Evolutionary conservation across 371 early-diverging fungal species (phyloP), one percentile per base, ranked within the genome.

Genomic region (Mucor circinelloides): DNA sequence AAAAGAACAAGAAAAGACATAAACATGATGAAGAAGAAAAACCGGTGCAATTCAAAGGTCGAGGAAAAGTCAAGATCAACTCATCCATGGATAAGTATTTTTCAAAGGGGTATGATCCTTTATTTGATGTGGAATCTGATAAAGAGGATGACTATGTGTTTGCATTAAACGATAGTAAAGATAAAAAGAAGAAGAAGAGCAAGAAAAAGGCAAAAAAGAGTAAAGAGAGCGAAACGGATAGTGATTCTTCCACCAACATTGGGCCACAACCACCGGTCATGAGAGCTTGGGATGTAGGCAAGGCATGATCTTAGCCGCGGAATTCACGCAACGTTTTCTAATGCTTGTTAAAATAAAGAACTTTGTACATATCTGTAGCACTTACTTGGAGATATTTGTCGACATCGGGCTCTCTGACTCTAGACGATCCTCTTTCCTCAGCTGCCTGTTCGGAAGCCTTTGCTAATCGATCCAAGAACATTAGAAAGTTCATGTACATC

Each of bases 71-170:
- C 61, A 73, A 65, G 15, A 67, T 69, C 32, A 59, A 64, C 30
- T 83, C 88, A 7, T 80, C 87, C 6, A 89, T 93, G 84, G 92
- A 93, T 73, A 89, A 89, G 66, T 90, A 89, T 60, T 93, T 93
- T 76, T 75, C 84, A 25, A 71, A 82, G 10, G 80, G 76, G 12
- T 93, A 92, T 75, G 85, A 91, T 74, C 92, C 94, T 27, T 66
- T 70, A 21, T 63, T 84, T 15, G 94, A 93, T 69, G 77, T 82
- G 10, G 85, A 82, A 73, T 80, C 73, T 2, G 86, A 86, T 64
- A 69, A 72, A 32, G 83, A 79, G 64, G 83, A 78, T 56, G 57
- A 85, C 69, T 59, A 77, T 57, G 66, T 70, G n/a, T 46, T 42
- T 28, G 61, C 38, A 56, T 62, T 67, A 30, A 40, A 48, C 10